phyloP scores from a whole-genome alignment of 176 grass and related monocot genomes.

The Zoysia pacifica region DNA sequence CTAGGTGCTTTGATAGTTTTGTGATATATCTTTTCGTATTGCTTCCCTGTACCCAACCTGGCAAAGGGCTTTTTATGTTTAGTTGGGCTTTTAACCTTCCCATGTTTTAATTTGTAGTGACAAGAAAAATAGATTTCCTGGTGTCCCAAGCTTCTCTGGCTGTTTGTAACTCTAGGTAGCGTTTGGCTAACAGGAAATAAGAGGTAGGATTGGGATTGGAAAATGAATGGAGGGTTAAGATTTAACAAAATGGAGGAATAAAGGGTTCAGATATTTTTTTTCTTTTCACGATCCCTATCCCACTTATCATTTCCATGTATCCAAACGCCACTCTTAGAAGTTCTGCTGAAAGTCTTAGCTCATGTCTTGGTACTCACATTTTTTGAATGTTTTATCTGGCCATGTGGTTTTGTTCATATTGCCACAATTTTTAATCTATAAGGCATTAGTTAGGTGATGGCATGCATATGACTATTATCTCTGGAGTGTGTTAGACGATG shows the following conservation, averaged over 20 bases:
- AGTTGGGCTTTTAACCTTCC: background rate
- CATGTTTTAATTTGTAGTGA: background rate
- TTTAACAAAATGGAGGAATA: no score
- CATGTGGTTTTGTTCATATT: background rate
- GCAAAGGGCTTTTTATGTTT: constrained; percentile 18
- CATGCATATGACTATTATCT: background rate
- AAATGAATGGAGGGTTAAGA: no score
- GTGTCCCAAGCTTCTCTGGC: background rate
- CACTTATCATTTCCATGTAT: no score
- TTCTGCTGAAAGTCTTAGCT: constrained; percentile 12
- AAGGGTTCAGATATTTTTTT: no score
- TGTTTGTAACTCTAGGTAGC: background rate
- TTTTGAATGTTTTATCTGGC: background rate
- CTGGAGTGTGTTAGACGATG: background rate
- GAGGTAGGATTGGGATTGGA: no score
- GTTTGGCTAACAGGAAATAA: no score
- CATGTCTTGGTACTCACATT: background rate
- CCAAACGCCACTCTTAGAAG: background rate
- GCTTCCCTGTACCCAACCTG: background rate
- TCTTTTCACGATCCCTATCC: no score
- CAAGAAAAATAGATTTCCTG: background rate
- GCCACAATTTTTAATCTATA: background rate
- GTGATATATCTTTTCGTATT: background rate
- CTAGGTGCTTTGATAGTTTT: background rate
- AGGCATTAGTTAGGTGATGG: background rate